phyloP scores from a whole-genome alignment of 257 asterid genomes.

The Knoxia roxburghii region DNA sequence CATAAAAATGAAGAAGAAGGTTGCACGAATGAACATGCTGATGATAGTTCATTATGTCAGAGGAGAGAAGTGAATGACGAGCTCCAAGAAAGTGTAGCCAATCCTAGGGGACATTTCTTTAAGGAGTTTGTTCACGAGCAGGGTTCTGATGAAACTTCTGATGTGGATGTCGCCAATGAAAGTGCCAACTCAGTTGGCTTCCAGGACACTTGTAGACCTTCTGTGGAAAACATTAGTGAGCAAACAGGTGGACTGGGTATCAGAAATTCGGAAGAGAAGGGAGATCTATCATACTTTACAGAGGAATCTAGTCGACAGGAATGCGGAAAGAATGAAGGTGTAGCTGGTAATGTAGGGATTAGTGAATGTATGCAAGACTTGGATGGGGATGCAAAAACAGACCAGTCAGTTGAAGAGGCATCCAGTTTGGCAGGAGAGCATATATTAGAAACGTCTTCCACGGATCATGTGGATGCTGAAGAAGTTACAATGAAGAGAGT shows the following conservation, averaged over 20 bases:
- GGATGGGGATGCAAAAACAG: slow-evolving; percentile 28
- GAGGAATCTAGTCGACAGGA: slow-evolving; percentile 7
- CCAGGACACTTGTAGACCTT: slow-evolving; percentile 30
- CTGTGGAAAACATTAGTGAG: slow-evolving; percentile 22
- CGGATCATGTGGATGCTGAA: slow-evolving; percentile 21
- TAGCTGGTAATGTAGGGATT: slow-evolving; percentile 7
- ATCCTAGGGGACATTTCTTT: slow-evolving; percentile 21
- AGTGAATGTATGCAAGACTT: slow-evolving; percentile 26
- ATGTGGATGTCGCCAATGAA: slow-evolving; percentile 20
- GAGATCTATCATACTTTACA: slow-evolving; percentile 8
- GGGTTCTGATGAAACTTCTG: slow-evolving; percentile 30
- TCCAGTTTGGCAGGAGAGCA: slow-evolving; percentile 24
- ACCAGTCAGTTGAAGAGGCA: slow-evolving; percentile 20
- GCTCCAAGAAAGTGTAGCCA: slow-evolving; percentile 15
- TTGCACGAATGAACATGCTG: slow-evolving; percentile 21
- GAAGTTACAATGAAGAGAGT: slow-evolving; percentile 18
- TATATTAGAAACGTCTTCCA: slow-evolving; percentile 21
- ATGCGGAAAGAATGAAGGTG: slow-evolving; percentile 3
- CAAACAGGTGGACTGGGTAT: slow-evolving; percentile 26
- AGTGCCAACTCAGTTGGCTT: slow-evolving; percentile 24
- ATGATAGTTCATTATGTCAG: slow-evolving; percentile 26
- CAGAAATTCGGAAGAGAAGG: slow-evolving; percentile 23
- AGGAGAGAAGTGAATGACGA: slow-evolving; percentile 17
- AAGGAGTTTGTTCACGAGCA: slow-evolving; percentile 32
- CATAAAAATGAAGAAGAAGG: slow-evolving; percentile 27